Percentiles rank a stretch among this genome's conserved stretches.
These are phyloP conservation scores for Bifiguratus adelaidae DNA, from an alignment of 192 early-diverging fungal species.

Conservation along the genomic window DNA sequence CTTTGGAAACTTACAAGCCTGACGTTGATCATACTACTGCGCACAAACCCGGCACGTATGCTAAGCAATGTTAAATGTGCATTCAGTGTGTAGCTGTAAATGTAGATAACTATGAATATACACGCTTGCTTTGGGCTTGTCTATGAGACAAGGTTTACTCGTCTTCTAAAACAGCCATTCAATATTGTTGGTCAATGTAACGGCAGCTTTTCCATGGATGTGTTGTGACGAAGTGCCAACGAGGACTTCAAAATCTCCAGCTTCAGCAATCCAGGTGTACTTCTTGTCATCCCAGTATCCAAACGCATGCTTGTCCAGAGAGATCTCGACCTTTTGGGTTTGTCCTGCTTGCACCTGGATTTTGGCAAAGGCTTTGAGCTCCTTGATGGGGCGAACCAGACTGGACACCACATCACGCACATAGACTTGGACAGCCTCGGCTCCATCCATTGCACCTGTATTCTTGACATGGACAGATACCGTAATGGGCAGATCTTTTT, in stretches of 20 bases:
- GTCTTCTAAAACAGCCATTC: conserved; percentile 1
- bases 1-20: neutral
- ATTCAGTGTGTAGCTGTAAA: too few relatives aligned
- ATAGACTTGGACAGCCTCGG: conserved; percentile 32
- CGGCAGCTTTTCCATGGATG: neutral
- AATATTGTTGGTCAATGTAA: neutral
- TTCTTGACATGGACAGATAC: conserved; percentile 26
- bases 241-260: conserved; percentile 6
- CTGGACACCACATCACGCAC: conserved; percentile 33
- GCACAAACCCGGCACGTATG: neutral
- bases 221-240: conserved; percentile 1
- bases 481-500: conserved; percentile 15
- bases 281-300: conserved; percentile 8
- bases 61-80: neutral
- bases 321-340: conserved; percentile 24
- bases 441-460: conserved; percentile 21
- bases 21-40: neutral
- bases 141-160: too few relatives aligned
- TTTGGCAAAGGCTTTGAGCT: conserved; percentile 36
- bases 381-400: conserved; percentile 25
- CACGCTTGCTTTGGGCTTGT: too few relatives aligned
- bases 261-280: conserved; percentile 7
- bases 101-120: too few relatives aligned
- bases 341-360: conserved; percentile 24
- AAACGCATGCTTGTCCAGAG: conserved; percentile 18